A percentile compares a stretch with the other conserved stretches of the same genome.
Conservation (phyloP, 31 red algal species). For the Asparagopsis taxiformis region DNA sequence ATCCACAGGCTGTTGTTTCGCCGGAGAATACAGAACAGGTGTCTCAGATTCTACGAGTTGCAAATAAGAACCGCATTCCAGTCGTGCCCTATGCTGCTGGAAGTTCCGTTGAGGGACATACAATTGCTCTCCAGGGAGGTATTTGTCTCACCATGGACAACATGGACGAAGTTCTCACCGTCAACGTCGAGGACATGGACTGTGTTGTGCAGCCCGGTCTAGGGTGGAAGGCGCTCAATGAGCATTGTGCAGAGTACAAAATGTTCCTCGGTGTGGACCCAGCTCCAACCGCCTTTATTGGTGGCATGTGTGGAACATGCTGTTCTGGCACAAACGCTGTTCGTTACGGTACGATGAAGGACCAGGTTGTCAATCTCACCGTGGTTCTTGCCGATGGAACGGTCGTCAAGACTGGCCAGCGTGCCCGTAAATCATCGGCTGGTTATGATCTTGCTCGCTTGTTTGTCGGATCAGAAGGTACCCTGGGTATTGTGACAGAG, state of each 20-base stretch:
- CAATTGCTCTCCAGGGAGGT: slow-evolving; percentile 68
- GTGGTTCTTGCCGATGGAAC: slow-evolving; percentile 90
- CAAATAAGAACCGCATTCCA: slow-evolving; percentile 58
- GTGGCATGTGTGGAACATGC: slow-evolving; percentile 95
- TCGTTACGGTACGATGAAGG: slow-evolving; percentile 94
- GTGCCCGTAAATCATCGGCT: slow-evolving; percentile 83
- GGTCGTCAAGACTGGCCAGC: slow-evolving; percentile 83
- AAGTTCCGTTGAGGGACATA: slow-evolving; percentile 86
- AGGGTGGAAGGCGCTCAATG: slow-evolving; percentile 88
- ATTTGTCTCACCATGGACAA: slow-evolving; percentile 74
- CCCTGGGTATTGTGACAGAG: slow-evolving; percentile 92
- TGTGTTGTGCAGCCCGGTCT: slow-evolving; percentile 92
- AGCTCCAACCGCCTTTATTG: slow-evolving; percentile 88
- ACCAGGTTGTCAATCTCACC: slow-evolving; percentile 90
- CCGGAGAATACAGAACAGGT: slow-evolving; percentile 79
- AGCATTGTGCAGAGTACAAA: slow-evolving; percentile 56
- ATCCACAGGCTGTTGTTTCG: slow-evolving; percentile 88
- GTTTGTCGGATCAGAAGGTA: slow-evolving; percentile 97
- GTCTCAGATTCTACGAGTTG: slow-evolving; percentile 56
- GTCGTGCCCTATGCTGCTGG: slow-evolving; percentile 93
- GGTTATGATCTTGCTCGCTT: slow-evolving; percentile 95
- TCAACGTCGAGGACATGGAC: slow-evolving; percentile 90
- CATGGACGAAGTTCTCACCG: slow-evolving; percentile 79
- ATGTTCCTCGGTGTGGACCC: slow-evolving; percentile 97
- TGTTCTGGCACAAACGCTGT: slow-evolving; percentile 96